phyloP scores from a whole-genome alignment of 1,284 basidiomycete species.

The Cystobasidium slooffiae region DNA sequence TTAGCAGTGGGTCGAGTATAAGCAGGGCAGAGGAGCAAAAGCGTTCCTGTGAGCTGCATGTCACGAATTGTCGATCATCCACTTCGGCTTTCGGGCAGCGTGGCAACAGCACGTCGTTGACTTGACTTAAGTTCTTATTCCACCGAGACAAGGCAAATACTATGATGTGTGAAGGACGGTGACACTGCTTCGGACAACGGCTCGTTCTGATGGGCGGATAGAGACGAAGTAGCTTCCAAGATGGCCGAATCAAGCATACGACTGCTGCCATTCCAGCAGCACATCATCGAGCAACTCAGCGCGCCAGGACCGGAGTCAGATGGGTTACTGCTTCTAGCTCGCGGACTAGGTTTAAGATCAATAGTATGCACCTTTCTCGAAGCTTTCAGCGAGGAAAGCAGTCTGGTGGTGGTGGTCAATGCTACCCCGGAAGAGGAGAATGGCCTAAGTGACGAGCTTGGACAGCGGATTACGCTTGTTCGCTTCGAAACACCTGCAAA shows the following conservation, averaged over 20 bases:
- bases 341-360: conserved; percentile 80
- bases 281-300: conserved; percentile 45
- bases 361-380: conserved; percentile 68
- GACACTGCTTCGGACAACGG: neutral
- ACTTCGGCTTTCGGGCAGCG: too few relatives aligned
- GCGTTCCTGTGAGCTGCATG: neutral
- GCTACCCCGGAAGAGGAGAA: conserved; percentile 84
- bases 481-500: conserved; percentile 81
- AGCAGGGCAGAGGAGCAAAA: neutral
- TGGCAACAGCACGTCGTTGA: neutral
- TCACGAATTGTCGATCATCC: too few relatives aligned
- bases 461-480: conserved; percentile 80
- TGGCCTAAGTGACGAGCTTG: conserved; percentile 88
- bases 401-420: conserved; percentile 81
- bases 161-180: neutral
- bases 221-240: neutral
- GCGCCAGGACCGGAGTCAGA: conserved; percentile 44
- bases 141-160: neutral
- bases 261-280: conserved; percentile 51
- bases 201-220: neutral
- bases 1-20: neutral
- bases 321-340: conserved; percentile 80
- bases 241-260: conserved; percentile 35
- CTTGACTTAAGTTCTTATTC: neutral
- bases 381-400: conserved; percentile 87